Conservation (phyloP, 768 basidiomycete species). For the Podaxis pistillaris region DNA sequence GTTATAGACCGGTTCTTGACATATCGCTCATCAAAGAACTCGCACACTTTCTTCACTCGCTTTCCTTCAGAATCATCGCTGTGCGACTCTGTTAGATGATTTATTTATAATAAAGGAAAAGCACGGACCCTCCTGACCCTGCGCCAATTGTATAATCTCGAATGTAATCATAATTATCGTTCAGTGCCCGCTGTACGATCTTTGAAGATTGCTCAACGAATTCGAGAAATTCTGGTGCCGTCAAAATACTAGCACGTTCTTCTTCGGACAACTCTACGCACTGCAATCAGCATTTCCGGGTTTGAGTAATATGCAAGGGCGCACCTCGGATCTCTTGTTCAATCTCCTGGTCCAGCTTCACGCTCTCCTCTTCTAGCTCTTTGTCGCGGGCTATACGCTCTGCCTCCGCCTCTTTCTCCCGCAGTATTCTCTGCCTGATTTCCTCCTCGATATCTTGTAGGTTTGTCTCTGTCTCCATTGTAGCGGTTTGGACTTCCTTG, state of each 20-base stretch:
- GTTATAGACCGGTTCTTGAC: constrained; percentile 94
- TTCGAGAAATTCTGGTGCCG: constrained; percentile 88
- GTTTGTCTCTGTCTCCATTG: constrained; percentile 53
- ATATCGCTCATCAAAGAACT: constrained; percentile 89
- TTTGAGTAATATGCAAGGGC: constrained; percentile 8
- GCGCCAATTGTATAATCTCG: constrained; percentile 93
- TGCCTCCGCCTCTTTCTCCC: constrained; percentile 64
- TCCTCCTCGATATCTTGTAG: constrained; percentile 61
- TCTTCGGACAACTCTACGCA: constrained; percentile 82
- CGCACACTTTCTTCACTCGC: constrained; percentile 89
- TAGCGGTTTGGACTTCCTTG: constrained; percentile 80
- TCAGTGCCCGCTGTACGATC: constrained; percentile 91
- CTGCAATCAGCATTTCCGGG: not conserved
- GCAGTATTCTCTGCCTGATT: constrained; percentile 66
- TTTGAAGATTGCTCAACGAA: constrained; percentile 95
- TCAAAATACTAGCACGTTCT: constrained; percentile 75
- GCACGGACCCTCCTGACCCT: constrained; percentile 74
- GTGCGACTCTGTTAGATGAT: not conserved
- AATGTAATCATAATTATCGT: constrained; percentile 95
- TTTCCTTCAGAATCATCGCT: constrained; percentile 92
- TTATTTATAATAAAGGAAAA: not conserved
- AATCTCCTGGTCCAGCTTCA: constrained; percentile 81
- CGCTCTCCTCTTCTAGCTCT: constrained; percentile 80
- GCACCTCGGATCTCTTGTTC: constrained; percentile 83
- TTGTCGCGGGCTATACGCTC: constrained; percentile 63